Evolutionary conservation across 805 yeast species (phyloP), one percentile per base, ranked within the genome.

Genomic region (Yamadazyma insecticola): DNA sequence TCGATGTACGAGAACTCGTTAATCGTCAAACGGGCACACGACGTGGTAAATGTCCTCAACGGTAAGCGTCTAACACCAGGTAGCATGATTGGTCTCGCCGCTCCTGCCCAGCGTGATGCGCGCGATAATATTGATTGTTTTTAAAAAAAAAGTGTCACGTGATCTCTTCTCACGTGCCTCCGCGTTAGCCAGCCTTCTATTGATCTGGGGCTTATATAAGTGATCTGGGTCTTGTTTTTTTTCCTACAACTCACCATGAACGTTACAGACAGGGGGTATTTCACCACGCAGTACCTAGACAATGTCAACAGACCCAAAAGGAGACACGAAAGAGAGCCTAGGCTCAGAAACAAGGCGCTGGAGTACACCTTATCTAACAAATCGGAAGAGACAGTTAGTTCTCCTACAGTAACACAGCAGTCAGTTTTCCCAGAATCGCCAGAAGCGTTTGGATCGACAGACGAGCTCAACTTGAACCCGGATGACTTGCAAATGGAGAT

Each of bases 251-350:
- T n/a, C n/a, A 35, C 11, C 13, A 63, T 63, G 70, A 64, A 63
- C 40, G 69, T 62, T 24, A 54, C 68, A 5, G 53, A 50, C n/a
- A 51, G 55, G 26, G 71, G 66, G n/a, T 63, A 64, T 47, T 64
- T 46, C 34, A 52, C 70, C 16, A 40, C 57, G 5, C 55, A 55
- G 24, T 64, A 60, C 40, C 51, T 64, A 11, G 62, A 57, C 32
- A 41, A 37, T 17, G 41, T 37, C 10, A 40, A 39, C 17, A 35
- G 23, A 30, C 5, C 28, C 13, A 10, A 30, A 31, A 16, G 19
- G 25, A 17, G 27, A 8, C 10, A 10, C 6, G 27, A 13, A 6
- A 15, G 28, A 16, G 15, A 15, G 16, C 21, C 32, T 5, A 6
- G 24, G 9, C 5, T 12, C 9, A 10, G 23, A 25, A 13, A 16